Evolutionary conservation across 2,329 filamentous ascomycete species (phyloP).

Genomic region (Colletotrichum limetticola): DNA sequence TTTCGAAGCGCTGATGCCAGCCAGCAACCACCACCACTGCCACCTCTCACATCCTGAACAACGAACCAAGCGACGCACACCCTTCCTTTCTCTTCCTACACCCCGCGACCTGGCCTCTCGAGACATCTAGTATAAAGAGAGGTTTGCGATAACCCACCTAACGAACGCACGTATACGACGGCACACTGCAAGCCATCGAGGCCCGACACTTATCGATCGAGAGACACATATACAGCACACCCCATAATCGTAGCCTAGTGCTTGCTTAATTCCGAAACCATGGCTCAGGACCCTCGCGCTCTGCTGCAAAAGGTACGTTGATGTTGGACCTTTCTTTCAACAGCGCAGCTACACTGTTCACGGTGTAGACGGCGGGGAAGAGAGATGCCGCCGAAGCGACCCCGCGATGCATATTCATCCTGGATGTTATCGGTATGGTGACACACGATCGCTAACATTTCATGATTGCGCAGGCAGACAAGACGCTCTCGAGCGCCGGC

Average conservation of each 20-base stretch:
- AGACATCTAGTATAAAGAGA: neutral
- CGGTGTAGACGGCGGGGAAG: too few relatives aligned
- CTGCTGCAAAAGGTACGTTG: slow-evolving; percentile 78
- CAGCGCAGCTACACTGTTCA: too few relatives aligned
- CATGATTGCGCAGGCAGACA: slow-evolving; percentile 77
- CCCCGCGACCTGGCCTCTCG: slow-evolving; percentile 7
- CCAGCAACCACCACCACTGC: slow-evolving; percentile 2
- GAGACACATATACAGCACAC: neutral
- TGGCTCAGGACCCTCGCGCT: slow-evolving; percentile 82
- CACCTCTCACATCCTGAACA: neutral
- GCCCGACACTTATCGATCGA: slow-evolving; percentile 4
- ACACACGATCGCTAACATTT: slow-evolving; percentile 1
- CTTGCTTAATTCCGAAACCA: slow-evolving; percentile 47
- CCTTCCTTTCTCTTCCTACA: neutral
- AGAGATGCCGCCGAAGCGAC: too few relatives aligned
- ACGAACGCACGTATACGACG: neutral
- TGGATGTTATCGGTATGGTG: neutral
- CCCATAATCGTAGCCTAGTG: neutral
- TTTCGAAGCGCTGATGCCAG: slow-evolving; percentile 15
- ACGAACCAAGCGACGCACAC: neutral
- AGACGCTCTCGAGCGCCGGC: slow-evolving; percentile 77
- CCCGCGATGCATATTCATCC: neutral
- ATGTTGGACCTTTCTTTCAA: neutral
- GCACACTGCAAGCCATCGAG: neutral
- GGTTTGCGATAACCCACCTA: neutral